Evolutionary conservation across 2,329 filamentous ascomycete species (phyloP).

Genomic region (Talaromyces sp.): DNA sequence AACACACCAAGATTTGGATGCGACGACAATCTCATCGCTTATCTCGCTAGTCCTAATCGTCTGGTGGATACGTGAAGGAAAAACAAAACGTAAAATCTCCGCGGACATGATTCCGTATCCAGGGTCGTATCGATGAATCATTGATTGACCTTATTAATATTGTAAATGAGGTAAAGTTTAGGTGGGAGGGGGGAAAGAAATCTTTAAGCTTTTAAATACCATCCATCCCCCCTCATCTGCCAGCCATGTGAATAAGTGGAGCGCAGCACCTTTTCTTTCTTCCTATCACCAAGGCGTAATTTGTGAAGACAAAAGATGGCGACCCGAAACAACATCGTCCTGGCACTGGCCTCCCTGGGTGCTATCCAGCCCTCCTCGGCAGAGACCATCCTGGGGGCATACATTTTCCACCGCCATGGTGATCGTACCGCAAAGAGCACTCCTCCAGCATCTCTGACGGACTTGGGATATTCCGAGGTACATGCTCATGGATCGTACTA

Average conservation of each 20-base stretch:
- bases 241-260: neutral
- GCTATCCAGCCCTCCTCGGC: slow-evolving; percentile 18
- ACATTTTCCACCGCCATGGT: slow-evolving; percentile 86
- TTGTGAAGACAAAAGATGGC: neutral
- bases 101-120: neutral
- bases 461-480: slow-evolving; percentile 73
- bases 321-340: neutral
- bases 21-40: neutral
- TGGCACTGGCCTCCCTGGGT: neutral
- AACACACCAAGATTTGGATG: neutral
- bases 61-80: neutral
- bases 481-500: slow-evolving; percentile 70
- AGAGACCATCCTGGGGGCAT: slow-evolving; percentile 74
- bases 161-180: neutral
- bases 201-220: neutral
- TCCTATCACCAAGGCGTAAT: neutral
- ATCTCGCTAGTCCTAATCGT: neutral
- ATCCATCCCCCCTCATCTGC: neutral
- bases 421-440: slow-evolving; percentile 78
- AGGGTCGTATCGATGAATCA: slow-evolving; percentile 1
- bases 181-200: neutral
- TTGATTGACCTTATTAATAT: neutral
- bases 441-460: slow-evolving; percentile 67
- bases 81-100: neutral
- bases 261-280: neutral